Base-by-base conservation (phyloP, 2,329 filamentous ascomycete species). In the Orbilia oligospora region DNA sequence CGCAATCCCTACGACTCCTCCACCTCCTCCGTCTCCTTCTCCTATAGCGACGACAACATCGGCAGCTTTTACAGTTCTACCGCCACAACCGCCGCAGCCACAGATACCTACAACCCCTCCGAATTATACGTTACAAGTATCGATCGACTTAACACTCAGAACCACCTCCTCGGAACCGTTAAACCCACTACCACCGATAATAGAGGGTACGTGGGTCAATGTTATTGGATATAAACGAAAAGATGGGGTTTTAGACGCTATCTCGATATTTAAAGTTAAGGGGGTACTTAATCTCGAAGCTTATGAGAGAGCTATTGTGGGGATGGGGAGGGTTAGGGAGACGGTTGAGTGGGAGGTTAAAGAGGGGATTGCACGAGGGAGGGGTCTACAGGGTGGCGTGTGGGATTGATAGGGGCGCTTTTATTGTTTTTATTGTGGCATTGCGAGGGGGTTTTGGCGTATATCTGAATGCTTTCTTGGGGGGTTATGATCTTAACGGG, bases 161-260 rank as follows among this genome's bases (percentile, higher is more conserved):
- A 30, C 30, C 18, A 44, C 27, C 6, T 6, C 30, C 14, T 27
- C 38, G 8, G 30, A 71, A 20, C 1, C 36, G 2, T 38, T 41
- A 2, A 49, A 16, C 6, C 64, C 66, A 0, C 6, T 77, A n/a
- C 73, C 73, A 16, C 61, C 66, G 14, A 51, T 77, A 30, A 33
- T 46, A 14, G 73, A 77, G 9, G 73, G 73, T 4, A 53, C 8
- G 5, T 77, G 73, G 73, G 67, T 71, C 9, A 71, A 41, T 16
- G 73, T 71, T 18, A 63, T 67, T 18, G 73, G 73, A 2, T 71
- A 77, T 51, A 77, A 65, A 27, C 49, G 24, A 9, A 14, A 41
- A 22, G 73, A 63, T 36, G 67, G 67, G 18, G 61, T 41, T 20
- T 20, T 77, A 55, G 38, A 77, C 18, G 66, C 27, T 22, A 71